These are phyloP conservation scores for Coemansia sp. DNA, from an alignment of 192 early-diverging fungal genomes.

Conservation along the genomic window DNA sequence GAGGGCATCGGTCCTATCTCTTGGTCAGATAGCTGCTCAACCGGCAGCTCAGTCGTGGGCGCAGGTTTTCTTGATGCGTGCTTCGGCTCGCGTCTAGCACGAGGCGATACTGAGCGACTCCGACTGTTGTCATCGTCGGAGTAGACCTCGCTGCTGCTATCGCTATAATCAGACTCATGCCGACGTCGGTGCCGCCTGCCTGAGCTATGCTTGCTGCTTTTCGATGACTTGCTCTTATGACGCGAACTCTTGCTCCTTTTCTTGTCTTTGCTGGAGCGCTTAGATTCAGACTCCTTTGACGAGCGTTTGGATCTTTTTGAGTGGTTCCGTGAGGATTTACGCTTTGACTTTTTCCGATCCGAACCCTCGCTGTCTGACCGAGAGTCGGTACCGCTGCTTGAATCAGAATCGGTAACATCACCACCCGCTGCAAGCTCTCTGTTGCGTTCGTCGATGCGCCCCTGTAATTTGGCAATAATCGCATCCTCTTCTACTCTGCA, in stretches of 20 bases:
- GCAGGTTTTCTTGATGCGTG: neutral
- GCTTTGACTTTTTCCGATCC: neutral
- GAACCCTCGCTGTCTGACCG: conserved; percentile 13
- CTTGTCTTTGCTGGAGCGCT: conserved; percentile 33
- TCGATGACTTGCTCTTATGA: conserved; percentile 11
- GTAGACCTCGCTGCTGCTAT: conserved; percentile 14
- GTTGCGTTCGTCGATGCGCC: conserved; percentile 22
- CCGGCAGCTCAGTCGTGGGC: neutral
- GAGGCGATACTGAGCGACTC: neutral
- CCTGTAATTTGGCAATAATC: conserved; percentile 33
- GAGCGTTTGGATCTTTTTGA: conserved; percentile 13
- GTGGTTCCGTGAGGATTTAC: neutral
- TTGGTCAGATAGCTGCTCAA: conserved; percentile 18
- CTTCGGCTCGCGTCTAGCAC: neutral
- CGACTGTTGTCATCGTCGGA: neutral
- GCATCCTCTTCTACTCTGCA: conserved; percentile 40
- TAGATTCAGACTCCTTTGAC: conserved; percentile 21
- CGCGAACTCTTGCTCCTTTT: conserved; percentile 28
- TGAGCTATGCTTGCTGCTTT: conserved; percentile 18
- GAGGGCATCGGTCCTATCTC: conserved; percentile 33
- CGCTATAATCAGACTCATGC: conserved; percentile 12
- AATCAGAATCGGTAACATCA: conserved; percentile 22
- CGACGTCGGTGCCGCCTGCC: conserved; percentile 15
- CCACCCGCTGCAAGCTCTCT: neutral
- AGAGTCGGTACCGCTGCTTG: conserved; percentile 22